Base-by-base conservation (phyloP, 176 grass and related monocot genomes). In the Luzula sylvatica region DNA sequence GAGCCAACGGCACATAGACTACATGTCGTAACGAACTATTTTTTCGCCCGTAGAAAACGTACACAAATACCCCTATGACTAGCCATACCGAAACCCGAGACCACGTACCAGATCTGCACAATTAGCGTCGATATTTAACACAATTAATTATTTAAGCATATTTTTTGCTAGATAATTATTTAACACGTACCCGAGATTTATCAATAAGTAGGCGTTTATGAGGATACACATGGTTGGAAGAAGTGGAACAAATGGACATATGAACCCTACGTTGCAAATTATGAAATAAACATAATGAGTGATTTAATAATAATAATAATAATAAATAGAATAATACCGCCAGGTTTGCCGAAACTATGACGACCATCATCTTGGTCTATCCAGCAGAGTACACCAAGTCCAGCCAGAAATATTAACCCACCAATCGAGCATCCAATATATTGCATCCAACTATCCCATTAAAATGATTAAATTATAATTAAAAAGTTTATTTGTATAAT, bases 41-140 rank as follows among this genome's bases (percentile, higher is more conserved):
- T 12, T 58, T 86, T 71, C 92, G 77, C 4, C 92, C 92, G 1
- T 96, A 96, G 71, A 98, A 86, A 17, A 80, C 22, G n/a, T 98
- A 98, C 28, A 90, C 81, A 2, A 98, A 44, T 44, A 86, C 78
- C 21, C 85, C 92, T 16, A 90, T 69, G 45, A 98, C 20, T 52
- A 98, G 71, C 85, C 92, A 98, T 67, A 86, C 40, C 23, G 85
- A 75, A 3, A 90, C 92, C 43, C 92, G 70, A 18, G 75, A 19
- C 92, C 85, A 98, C 3, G 85, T 68, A 13, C 62, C 78, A 2
- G 47, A 63, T 0, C 92, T 98, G 75, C 55, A 79, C 12, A 71
- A 50, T 64, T 64, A 3, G 8, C 42, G 47, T 64, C 29, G 29
- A 35, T 7, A 35, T 25, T 23, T 32, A 25, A 64, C 15, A 64